Evolutionary conservation across 2,329 filamentous ascomycete species (phyloP), one percentile per base, ranked within the genome.

Genomic region (Aspergillus sojae): DNA sequence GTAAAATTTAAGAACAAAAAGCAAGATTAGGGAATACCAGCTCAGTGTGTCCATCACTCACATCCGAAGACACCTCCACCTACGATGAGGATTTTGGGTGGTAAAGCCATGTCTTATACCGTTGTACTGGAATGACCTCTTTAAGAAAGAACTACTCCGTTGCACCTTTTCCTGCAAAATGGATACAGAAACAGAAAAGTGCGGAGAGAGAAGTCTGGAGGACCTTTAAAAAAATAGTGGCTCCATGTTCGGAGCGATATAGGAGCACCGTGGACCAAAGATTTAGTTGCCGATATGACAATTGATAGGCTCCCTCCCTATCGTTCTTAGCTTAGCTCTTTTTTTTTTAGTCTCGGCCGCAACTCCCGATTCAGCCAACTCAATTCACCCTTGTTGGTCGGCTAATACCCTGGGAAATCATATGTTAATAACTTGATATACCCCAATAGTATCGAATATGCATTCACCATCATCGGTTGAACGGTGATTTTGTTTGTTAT

Each of bases 1-100:
- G 50, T 39, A 23, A 34, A 46, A 11, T 16, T 39, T 11, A 23
- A 26, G 52, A 41, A 55, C 4, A 39, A 39, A 21, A 21, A 39
- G 30, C 52, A 39, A 55, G 11, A 39, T 55, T 28, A 26, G 32
- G 32, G 30, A 55, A n/a, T 55, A 55, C 52, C 32, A 55, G 52
- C 34, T 55, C 32, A 54, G 39, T 16, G 45, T 43, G 32, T 57
- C 30, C 57, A 56, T 56, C 6, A 79, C 77, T 74, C 68, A 80
- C 79, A 70, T 70, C 79, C 79, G 60, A 80, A 80, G 61, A 80
- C 78, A 41, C 79, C 79, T 64, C 77, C 78, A 59, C 79, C 79
- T 4, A 80, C 77, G 52, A 80, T 79, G 34, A 80, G 67, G 57
- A 80, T 78, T 12, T 73, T 77, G 5, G 72, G 57, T 10, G 78